Percentiles rank a stretch among this genome's conserved stretches.
Evolutionary conservation across 1,284 basidiomycete genomes (phyloP).

Genomic region (Leccinum fallax): DNA sequence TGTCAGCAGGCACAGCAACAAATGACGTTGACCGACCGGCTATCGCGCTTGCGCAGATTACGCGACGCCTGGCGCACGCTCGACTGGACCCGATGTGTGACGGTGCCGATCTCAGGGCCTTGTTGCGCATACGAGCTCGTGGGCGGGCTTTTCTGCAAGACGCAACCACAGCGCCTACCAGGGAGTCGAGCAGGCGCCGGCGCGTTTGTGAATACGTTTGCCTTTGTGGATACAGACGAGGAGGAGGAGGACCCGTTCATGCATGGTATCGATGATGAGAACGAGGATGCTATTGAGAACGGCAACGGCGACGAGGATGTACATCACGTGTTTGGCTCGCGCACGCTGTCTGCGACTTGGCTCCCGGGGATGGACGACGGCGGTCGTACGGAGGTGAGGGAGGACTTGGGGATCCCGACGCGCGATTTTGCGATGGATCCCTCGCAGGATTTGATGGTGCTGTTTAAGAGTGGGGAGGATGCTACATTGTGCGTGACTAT

Average conservation of each 20-base stretch:
- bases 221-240: not conserved
- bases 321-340: conserved; percentile 16
- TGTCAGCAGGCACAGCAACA: not conserved
- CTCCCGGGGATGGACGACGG: conserved; percentile 36
- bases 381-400: conserved; percentile 29
- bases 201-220: not conserved
- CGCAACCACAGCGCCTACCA: conserved; percentile 12
- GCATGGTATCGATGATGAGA: not conserved
- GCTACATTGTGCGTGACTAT: conserved; percentile 14
- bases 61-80: conserved; percentile 46
- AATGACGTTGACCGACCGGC: conserved; percentile 35
- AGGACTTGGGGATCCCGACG: conserved; percentile 45
- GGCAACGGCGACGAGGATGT: not conserved
- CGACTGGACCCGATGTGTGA: conserved; percentile 35
- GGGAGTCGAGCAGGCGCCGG: not conserved
- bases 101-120: conserved; percentile 40
- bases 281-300: not conserved
- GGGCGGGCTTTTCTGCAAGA: conserved; percentile 55
- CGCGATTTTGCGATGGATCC: conserved; percentile 68
- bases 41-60: conserved; percentile 41
- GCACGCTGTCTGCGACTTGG: conserved; percentile 40
- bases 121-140: conserved; percentile 62
- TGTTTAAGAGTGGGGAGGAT: conserved; percentile 41
- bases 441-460: conserved; percentile 56
- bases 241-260: not conserved